A percentile compares a stretch with the other conserved stretches of the same genome.
These are phyloP conservation scores for Aspergillus quadrilineatus DNA, from an alignment of 2,329 filamentous ascomycete species.

Conservation along the genomic window DNA sequence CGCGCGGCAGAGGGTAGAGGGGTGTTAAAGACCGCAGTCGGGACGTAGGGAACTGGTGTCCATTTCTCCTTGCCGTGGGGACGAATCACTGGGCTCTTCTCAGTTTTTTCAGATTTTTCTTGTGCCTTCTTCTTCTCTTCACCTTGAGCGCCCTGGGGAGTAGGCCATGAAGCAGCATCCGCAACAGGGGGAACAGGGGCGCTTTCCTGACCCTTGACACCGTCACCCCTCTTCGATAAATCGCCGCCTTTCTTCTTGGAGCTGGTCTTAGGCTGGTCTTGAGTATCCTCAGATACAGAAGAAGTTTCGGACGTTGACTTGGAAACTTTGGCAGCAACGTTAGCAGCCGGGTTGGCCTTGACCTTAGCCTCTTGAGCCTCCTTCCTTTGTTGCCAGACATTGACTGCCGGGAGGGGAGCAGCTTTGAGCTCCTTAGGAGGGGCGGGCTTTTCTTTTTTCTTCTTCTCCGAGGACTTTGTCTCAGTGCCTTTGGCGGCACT, in stretches of 20 bases:
- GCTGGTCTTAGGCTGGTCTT: constrained; percentile 40
- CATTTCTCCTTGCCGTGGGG: constrained; percentile 74
- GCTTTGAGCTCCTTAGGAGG: constrained; percentile 67
- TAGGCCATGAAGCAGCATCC: constrained; percentile 84
- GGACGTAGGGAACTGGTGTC: constrained; percentile 79
- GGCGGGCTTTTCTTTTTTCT: constrained; percentile 62
- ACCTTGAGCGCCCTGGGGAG: constrained; percentile 73
- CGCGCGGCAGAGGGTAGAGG: constrained; percentile 59
- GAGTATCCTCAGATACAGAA: constrained; percentile 37
- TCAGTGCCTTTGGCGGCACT: constrained; percentile 47
- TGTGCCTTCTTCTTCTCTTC: constrained; percentile 73
- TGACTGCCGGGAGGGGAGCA: constrained; percentile 78
- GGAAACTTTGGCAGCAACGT: constrained; percentile 25
- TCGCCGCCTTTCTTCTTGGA: constrained; percentile 43
- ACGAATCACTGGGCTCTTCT: constrained; percentile 58
- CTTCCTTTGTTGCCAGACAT: constrained; percentile 80
- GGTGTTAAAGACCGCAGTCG: constrained; percentile 82
- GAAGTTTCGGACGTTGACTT: constrained; percentile 28
- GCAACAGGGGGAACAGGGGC: constrained; percentile 63
- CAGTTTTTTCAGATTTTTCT: constrained; percentile 59
- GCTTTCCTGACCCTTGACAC: constrained; percentile 41
- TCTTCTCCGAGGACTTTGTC: constrained; percentile 59
- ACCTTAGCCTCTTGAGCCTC: constrained; percentile 60
- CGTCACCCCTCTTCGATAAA: constrained; percentile 36
- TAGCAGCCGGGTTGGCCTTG: constrained; percentile 39